These are phyloP conservation scores for Populus simonii DNA, from an alignment of 345 rosid species.

Conservation along the genomic window DNA sequence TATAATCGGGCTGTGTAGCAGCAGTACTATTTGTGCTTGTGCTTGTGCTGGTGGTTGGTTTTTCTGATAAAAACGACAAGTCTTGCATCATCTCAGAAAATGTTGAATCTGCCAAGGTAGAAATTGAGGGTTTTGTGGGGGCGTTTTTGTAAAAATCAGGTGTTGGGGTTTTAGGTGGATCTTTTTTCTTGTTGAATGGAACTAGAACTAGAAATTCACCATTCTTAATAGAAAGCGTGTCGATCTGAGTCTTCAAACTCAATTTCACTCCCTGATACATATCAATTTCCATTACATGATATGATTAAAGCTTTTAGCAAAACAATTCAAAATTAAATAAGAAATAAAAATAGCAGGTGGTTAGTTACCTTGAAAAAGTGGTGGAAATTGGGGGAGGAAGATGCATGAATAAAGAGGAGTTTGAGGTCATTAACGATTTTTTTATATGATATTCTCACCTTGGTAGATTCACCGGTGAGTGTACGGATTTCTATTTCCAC, in stretches of 20 bases:
- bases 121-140: slow-evolving; percentile 19
- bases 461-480: slow-evolving; percentile 55
- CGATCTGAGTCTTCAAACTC: slow-evolving; percentile 40
- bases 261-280: slow-evolving; percentile 59
- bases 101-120: slow-evolving; percentile 52
- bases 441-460: slow-evolving; percentile 29
- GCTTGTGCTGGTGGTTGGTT: background rate
- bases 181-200: slow-evolving; percentile 71
- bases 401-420: slow-evolving; percentile 59
- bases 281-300: background rate
- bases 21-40: background rate
- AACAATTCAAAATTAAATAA: background rate
- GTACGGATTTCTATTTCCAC: slow-evolving; percentile 56
- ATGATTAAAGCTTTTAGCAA: too few relatives aligned
- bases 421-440: slow-evolving; percentile 56
- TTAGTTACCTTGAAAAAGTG: slow-evolving; percentile 64
- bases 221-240: slow-evolving; percentile 25
- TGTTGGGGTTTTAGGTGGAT: slow-evolving; percentile 27
- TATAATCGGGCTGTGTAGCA: background rate
- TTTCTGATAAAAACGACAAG: slow-evolving; percentile 33
- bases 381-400: slow-evolving; percentile 64
- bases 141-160: slow-evolving; percentile 31
- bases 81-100: slow-evolving; percentile 60
- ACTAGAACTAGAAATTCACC: slow-evolving; percentile 67
- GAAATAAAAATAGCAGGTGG: background rate